Conservation (phyloP, 2,329 filamentous ascomycete genomes). For the Capronia epimyces region DNA sequence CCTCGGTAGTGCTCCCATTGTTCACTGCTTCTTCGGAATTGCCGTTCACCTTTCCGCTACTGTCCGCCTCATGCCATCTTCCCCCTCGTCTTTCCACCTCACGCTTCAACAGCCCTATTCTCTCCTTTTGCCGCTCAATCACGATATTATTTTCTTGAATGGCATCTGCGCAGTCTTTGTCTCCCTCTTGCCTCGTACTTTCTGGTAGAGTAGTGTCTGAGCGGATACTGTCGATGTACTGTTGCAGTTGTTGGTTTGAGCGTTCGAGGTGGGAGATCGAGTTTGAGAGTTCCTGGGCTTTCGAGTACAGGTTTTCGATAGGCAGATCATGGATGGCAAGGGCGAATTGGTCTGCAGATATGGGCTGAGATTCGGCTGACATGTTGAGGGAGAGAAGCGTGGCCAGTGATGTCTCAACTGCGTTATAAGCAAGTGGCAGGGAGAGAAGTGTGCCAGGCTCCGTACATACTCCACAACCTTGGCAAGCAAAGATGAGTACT, state of each 20-base stretch:
- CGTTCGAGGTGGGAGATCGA: slow-evolving; percentile 53
- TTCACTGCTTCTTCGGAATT: background rate
- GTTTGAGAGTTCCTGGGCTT: slow-evolving; percentile 57
- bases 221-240: slow-evolving; percentile 40
- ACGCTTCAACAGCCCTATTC: slow-evolving; percentile 49
- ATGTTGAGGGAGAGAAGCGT: slow-evolving; percentile 33
- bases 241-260: slow-evolving; percentile 53
- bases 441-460: no score
- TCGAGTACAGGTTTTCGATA: slow-evolving; percentile 54
- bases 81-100: slow-evolving; percentile 54
- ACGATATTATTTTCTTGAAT: slow-evolving; percentile 56
- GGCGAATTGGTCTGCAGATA: slow-evolving; percentile 48
- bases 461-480: no score
- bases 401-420: no score
- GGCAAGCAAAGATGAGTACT: no score
- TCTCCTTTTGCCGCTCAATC: slow-evolving; percentile 51
- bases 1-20: background rate
- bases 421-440: no score
- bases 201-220: slow-evolving; percentile 30
- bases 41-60: slow-evolving; percentile 19
- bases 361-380: slow-evolving; percentile 47
- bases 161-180: slow-evolving; percentile 52
- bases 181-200: slow-evolving; percentile 30
- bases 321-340: slow-evolving; percentile 54
- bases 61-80: slow-evolving; percentile 44